phyloP scores from a whole-genome alignment of 2,329 filamentous ascomycete genomes.

The Didymella arachidicola region DNA sequence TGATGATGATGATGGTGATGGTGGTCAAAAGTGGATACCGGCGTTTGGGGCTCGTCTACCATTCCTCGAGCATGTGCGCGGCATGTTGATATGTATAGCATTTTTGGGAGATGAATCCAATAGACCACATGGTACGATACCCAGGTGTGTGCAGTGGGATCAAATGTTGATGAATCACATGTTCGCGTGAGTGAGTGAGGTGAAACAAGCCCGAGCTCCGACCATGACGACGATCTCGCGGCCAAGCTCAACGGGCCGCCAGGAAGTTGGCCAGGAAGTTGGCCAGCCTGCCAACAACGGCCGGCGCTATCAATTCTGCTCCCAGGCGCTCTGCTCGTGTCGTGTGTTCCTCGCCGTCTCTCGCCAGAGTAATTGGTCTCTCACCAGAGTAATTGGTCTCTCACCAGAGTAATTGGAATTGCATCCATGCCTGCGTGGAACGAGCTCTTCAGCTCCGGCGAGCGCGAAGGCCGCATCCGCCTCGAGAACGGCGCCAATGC shows the following conservation, averaged over 20 bases:
- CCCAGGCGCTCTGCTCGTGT: constrained; percentile 2
- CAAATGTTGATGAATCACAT: not conserved
- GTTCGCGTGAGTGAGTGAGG: not conserved
- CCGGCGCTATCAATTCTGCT: constrained; percentile 14
- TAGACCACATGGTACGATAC: too few relatives aligned
- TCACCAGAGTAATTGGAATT: not conserved
- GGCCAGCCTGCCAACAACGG: constrained; percentile 5
- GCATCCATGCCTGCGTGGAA: constrained; percentile 51
- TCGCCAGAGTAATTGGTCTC: not conserved
- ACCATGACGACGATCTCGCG: constrained; percentile 17
- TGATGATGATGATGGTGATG: constrained; percentile 27
- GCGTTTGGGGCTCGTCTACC: constrained; percentile 38
- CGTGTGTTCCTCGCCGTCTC: constrained; percentile 7
- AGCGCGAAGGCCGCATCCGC: constrained; percentile 49
- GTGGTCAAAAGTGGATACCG: constrained; percentile 40
- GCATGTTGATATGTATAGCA: constrained; percentile 33
- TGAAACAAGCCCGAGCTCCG: constrained; percentile 8
- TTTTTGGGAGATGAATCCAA: not conserved
- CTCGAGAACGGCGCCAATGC: constrained; percentile 54
- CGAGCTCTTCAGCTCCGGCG: constrained; percentile 48
- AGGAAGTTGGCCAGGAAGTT: constrained; percentile 23
- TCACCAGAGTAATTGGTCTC: not conserved
- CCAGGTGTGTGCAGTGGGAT: too few relatives aligned
- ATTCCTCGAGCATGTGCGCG: constrained; percentile 29
- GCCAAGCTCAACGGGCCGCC: constrained; percentile 15